phyloP scores from a whole-genome alignment of 768 basidiomycete genomes.

The Xerocomellus amylosporus region DNA sequence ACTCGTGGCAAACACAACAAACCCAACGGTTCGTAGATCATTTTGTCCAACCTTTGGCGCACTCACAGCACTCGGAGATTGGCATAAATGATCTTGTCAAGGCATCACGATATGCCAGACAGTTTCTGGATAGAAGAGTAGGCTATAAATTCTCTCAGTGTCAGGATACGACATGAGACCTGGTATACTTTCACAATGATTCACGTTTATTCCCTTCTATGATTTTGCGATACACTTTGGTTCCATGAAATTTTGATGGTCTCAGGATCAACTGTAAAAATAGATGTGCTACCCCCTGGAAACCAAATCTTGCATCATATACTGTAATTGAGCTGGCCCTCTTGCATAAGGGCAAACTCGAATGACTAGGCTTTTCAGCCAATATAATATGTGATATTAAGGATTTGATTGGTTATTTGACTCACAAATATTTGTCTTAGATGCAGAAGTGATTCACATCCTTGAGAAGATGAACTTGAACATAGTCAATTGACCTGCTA shows the following conservation, averaged over 20 bases:
- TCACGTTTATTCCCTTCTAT: too few species aligned
- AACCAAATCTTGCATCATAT: too few species aligned
- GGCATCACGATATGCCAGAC: constrained; percentile 6
- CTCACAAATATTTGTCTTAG: not conserved
- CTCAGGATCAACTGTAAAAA: not conserved
- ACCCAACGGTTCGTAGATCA: constrained; percentile 7
- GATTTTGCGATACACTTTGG: not conserved
- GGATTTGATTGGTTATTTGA: not conserved
- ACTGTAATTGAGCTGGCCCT: too few species aligned
- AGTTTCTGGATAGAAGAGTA: constrained; percentile 9
- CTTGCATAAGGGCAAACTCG: too few species aligned
- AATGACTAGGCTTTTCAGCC: too few species aligned
- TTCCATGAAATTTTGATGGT: not conserved
- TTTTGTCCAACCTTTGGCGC: constrained; percentile 20
- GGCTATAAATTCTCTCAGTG: not conserved
- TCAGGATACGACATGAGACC: not conserved
- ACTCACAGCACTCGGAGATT: not conserved
- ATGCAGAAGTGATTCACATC: not conserved
- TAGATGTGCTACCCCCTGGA: too few species aligned
- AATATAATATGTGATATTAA: too few species aligned
- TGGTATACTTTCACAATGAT: not conserved
- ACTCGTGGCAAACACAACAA: not conserved
- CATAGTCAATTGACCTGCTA: not conserved
- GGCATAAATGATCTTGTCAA: not conserved
- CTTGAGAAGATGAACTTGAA: not conserved